These are phyloP conservation scores for Paracorniculantispora psalliotae DNA, from an alignment of 2,329 filamentous ascomycete species.

Conservation along the genomic window DNA sequence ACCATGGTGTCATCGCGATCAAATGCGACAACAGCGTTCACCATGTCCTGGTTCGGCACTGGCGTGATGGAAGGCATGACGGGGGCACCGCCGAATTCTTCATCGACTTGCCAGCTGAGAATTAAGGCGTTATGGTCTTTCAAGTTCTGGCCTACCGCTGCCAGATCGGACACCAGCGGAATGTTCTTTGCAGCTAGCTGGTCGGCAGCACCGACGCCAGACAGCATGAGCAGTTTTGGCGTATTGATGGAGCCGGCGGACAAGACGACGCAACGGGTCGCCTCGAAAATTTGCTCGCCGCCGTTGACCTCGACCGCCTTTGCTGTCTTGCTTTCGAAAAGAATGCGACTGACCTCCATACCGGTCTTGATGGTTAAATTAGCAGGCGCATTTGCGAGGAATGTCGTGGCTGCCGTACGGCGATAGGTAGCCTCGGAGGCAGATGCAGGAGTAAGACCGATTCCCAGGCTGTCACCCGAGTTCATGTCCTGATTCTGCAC, in stretches of 20 bases:
- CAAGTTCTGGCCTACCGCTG: neutral
- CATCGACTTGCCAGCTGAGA: neutral
- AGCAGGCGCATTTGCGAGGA: neutral
- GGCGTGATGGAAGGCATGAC: neutral
- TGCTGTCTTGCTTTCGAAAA: neutral
- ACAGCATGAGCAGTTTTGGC: slow-evolving; percentile 32
- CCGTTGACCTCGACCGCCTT: neutral
- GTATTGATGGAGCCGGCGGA: slow-evolving; percentile 25
- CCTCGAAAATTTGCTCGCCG: neutral
- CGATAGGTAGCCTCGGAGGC: neutral
- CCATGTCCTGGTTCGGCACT: neutral
- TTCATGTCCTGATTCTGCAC: neutral
- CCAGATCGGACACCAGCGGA: slow-evolving; percentile 16
- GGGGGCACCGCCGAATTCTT: neutral
- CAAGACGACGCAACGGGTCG: neutral
- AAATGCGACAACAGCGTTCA: neutral
- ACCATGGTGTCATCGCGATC: neutral
- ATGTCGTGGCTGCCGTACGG: neutral
- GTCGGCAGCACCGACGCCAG: slow-evolving; percentile 29
- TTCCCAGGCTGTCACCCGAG: neutral
- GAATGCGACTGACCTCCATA: neutral
- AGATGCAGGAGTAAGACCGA: neutral
- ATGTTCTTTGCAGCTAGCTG: slow-evolving; percentile 36
- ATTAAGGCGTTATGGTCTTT: neutral
- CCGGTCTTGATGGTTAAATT: neutral